Conservation (phyloP, 2,329 filamentous ascomycete species). For the Botrytis pseudocinerea region DNA sequence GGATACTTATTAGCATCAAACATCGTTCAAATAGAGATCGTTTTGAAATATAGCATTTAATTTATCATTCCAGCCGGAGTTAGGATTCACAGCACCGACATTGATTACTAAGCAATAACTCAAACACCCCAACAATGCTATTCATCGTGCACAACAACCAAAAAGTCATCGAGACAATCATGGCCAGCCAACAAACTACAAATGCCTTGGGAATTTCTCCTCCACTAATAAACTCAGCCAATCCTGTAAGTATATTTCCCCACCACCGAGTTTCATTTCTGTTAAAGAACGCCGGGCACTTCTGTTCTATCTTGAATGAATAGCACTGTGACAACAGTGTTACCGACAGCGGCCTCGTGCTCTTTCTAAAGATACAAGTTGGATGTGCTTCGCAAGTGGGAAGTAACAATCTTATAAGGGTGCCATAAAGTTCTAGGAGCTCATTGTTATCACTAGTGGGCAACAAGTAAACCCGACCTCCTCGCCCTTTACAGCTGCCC, state of each 20-base stretch:
- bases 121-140: neutral
- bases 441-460: constrained; percentile 51
- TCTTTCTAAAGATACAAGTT: neutral
- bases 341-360: neutral
- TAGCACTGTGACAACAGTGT: neutral
- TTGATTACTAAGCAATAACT: neutral
- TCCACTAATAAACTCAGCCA: constrained; percentile 72
- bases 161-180: neutral
- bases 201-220: constrained; percentile 29
- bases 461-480: constrained; percentile 64
- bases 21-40: neutral
- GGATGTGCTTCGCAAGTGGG: neutral
- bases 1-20: neutral
- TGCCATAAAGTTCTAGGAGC: neutral
- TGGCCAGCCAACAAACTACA: neutral
- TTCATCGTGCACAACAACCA: neutral
- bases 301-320: neutral
- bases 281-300: neutral
- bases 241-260: constrained; percentile 46
- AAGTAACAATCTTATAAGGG: neutral
- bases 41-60: neutral
- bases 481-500: constrained; percentile 58
- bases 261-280: neutral
- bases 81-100: neutral
- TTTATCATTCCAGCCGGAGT: neutral